Percentiles rank a stretch among this genome's conserved stretches.
These are phyloP conservation scores for Mycosarcoma mackinlayi DNA, from an alignment of 1,284 basidiomycete species.

Conservation along the genomic window DNA sequence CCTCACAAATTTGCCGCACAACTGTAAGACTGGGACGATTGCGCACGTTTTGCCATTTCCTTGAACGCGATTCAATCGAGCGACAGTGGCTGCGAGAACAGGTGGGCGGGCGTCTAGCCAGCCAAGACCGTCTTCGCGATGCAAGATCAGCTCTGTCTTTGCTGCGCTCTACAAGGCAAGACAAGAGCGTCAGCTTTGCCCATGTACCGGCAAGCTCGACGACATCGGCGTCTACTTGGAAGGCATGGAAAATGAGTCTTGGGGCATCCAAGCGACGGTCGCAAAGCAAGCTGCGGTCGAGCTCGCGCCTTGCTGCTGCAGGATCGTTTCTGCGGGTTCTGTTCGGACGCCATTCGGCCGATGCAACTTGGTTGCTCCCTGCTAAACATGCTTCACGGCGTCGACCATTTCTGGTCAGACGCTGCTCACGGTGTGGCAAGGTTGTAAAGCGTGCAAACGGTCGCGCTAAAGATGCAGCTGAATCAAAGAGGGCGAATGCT, in stretches of 20 bases:
- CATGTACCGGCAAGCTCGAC: not conserved
- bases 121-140: slow-evolving; percentile 32
- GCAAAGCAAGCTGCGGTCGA: not conserved
- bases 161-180: not conserved
- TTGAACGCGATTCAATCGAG: slow-evolving; percentile 43
- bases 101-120: slow-evolving; percentile 70
- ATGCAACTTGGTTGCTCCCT: not conserved
- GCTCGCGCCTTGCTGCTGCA: slow-evolving; percentile 4
- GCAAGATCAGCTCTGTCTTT: slow-evolving; percentile 5
- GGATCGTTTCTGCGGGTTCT: slow-evolving; percentile 20
- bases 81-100: slow-evolving; percentile 42
- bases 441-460: slow-evolving; percentile 10
- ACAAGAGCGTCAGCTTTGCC: not conserved
- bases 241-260: slow-evolving; percentile 13
- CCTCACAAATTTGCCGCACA: slow-evolving; percentile 46
- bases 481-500: slow-evolving; percentile 11
- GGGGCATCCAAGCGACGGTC: not conserved
- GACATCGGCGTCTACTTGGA: slow-evolving; percentile 9
- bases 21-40: slow-evolving; percentile 50
- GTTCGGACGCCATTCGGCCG: slow-evolving; percentile 5
- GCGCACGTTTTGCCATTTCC: slow-evolving; percentile 31
- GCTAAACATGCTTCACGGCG: not conserved
- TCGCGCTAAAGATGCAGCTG: not conserved
- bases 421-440: slow-evolving; percentile 31
- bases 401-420: not conserved